Base-by-base conservation (phyloP, 2,329 filamentous ascomycete genomes). In the Phialophora tarda region DNA sequence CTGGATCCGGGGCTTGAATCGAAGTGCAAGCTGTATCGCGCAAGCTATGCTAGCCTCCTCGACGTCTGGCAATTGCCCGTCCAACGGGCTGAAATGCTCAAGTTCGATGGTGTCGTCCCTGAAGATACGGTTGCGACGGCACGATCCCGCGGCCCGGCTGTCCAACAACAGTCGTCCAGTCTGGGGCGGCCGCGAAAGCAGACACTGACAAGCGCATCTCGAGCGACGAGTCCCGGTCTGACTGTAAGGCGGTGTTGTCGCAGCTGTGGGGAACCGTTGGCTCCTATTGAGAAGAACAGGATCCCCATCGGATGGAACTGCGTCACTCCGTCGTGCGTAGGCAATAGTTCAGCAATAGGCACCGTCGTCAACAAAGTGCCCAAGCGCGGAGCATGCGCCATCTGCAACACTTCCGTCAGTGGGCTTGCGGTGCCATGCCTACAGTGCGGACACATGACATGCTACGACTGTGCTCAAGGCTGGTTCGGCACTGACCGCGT, bases 11-110 rank as follows among this genome's bases (percentile, higher is more conserved):
- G 77, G 10, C 80, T 84, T 53, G 79, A 81, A 23, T 76, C 75
- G 69, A 77, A 84, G 51, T 85, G 84, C 70, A 77, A 76, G 6
- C 78, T 81, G 1, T 89, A 88, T 77, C 82, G 85, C 50, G 76
- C 79, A 59, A 79, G 82, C 53, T 89, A 89, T 74, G 85, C 87
- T 3, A 78, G 86, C 56, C 78, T 87, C 63, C 79, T 89, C 4
- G 82, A 82, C n/a, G 81, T 83, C 8, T 89, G 86, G 87, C 82
- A 82, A 12, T 71, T 89, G 11, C 77, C 82, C 12, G 79, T 85
- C 24, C 79, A 84, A 69, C 81, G 83, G 58, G 82, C 83, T 14
- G 86, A 89, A 74, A 78, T 89, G 1, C 78, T 88, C 28, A 88
- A 87, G 70, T 84, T 85, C 64, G 82, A 84, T 58, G 80, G 80